phyloP scores from a whole-genome alignment of 2,329 filamentous ascomycete genomes.

The Paracorniculantispora psalliotae region DNA sequence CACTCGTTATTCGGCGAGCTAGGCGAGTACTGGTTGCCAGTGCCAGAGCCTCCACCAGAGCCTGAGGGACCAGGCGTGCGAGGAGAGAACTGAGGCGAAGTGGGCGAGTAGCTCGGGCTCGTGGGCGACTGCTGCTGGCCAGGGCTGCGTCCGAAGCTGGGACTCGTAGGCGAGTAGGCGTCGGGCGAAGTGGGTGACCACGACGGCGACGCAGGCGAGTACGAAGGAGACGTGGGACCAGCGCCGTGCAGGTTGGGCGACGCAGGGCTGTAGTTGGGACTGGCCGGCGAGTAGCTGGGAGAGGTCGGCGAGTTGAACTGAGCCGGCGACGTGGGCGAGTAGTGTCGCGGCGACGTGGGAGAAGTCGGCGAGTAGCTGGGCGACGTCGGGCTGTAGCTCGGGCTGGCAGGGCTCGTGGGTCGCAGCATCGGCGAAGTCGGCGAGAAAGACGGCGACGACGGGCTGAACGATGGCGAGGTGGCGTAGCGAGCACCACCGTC shows the following conservation, averaged over 20 bases:
- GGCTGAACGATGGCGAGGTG: conserved; percentile 58
- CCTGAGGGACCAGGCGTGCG: conserved; percentile 32
- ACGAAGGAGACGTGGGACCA: conserved; percentile 51
- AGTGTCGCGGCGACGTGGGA: conserved; percentile 51
- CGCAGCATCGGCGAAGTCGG: conserved; percentile 57
- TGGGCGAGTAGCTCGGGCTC: conserved; percentile 69
- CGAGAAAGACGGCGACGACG: conserved; percentile 59
- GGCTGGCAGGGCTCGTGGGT: conserved; percentile 50
- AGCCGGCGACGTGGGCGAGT: conserved; percentile 66
- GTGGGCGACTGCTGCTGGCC: conserved; percentile 56
- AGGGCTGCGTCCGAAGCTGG: conserved; percentile 51
- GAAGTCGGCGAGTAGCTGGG: conserved; percentile 61
- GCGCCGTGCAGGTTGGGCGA: conserved; percentile 49
- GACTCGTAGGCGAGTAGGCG: conserved; percentile 60
- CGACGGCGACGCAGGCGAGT: conserved; percentile 66
- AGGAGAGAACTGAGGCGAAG: conserved; percentile 43
- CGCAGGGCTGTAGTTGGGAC: conserved; percentile 67
- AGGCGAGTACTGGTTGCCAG: conserved; percentile 38
- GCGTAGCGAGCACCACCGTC: conserved; percentile 49
- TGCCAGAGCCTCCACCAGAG: conserved; percentile 19
- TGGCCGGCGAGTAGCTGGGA: conserved; percentile 66
- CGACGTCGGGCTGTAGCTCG: conserved; percentile 61
- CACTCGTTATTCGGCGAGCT: conserved; percentile 35
- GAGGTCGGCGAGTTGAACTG: conserved; percentile 72
- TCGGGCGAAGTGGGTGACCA: conserved; percentile 72